Base-by-base conservation (phyloP, 345 rosid species). In the Salix viminalis region DNA sequence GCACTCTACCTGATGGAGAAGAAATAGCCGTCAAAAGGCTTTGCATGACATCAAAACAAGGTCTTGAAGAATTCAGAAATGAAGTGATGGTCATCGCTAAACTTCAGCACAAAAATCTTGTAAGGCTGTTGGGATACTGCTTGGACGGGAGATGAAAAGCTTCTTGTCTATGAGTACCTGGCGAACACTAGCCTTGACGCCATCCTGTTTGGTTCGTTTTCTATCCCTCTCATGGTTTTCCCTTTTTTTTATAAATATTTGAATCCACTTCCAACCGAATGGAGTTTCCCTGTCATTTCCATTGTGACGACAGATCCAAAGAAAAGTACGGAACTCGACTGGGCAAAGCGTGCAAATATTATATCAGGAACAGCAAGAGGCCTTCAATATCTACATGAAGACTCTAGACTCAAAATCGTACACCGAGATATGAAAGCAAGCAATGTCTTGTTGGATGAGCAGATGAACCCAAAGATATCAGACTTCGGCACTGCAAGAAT, bases 401-500 rank as follows among this genome's bases (percentile, higher is more conserved):
- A 90, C 56, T 89, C 89, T 30, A 79, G 88, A 42, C 88, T 89
- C 16, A 88, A 81, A 69, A 87, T 87, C 76, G 80, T 84, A 26
- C 92, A 89, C 67, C 71, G 89, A 6, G 89, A 88, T 73, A 16
- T 86, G 79, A 88, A 88, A 70, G 87, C 78, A 65, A 87, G 88
- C 75, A 87, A 89, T 76, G 79, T 89, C 23, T 75, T 89, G 46
- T 75, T 89, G 50, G 93, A 88, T 24, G 80, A 85, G 2, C 79
- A 85, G 42, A 81, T 87, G 90, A 85, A 80, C 65, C 90, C 89
- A 1, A 88, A 90, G 69, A 88, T 88, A 70, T 88, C 88, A 0
- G 89, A 90, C 50, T 88, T 90, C 21, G 91, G 93, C 37, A 87
- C 86, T 2, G 93, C 90, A 12, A 84, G 84, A 70, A 88, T 85